Conservation (phyloP, 345 rosid species). For the Murraya paniculata region DNA sequence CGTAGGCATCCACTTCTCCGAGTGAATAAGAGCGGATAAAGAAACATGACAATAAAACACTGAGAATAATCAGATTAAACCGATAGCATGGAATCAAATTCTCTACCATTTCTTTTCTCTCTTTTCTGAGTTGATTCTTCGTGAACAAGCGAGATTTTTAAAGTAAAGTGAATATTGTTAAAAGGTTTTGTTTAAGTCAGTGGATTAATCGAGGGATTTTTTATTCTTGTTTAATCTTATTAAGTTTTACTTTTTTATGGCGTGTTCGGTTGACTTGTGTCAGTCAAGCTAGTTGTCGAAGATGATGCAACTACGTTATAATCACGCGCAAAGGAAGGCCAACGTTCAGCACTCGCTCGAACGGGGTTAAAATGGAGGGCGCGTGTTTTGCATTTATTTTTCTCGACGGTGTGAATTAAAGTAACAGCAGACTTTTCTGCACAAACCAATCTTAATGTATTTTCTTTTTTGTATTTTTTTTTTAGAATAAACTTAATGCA, state of each 20-base stretch:
- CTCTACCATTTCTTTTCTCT: conserved; percentile 16
- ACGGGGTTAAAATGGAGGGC: neutral
- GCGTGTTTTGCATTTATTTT: neutral
- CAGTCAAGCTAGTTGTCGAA: neutral
- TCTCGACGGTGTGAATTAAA: too few relatives aligned
- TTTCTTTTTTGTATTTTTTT: neutral
- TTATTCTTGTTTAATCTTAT: neutral
- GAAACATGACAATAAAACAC: conserved; percentile 23
- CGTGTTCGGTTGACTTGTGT: neutral
- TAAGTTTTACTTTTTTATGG: neutral
- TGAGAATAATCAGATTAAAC: conserved; percentile 20
- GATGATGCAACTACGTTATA: neutral
- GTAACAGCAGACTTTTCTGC: too few relatives aligned
- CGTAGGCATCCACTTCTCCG: conserved; percentile 24
- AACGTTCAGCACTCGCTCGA: neutral
- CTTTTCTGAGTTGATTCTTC: too few relatives aligned
- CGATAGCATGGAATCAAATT: conserved; percentile 33
- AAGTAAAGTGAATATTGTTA: too few relatives aligned
- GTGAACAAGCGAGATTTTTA: too few relatives aligned
- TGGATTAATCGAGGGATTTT: too few relatives aligned
- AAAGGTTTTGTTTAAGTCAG: too few relatives aligned
- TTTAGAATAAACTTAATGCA: neutral
- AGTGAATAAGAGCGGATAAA: conserved; percentile 20
- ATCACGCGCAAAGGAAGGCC: neutral
- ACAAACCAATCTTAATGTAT: neutral